Evolutionary conservation across 129 eudicot species (phyloP).

Genomic region (Dittrichia graveolens): DNA sequence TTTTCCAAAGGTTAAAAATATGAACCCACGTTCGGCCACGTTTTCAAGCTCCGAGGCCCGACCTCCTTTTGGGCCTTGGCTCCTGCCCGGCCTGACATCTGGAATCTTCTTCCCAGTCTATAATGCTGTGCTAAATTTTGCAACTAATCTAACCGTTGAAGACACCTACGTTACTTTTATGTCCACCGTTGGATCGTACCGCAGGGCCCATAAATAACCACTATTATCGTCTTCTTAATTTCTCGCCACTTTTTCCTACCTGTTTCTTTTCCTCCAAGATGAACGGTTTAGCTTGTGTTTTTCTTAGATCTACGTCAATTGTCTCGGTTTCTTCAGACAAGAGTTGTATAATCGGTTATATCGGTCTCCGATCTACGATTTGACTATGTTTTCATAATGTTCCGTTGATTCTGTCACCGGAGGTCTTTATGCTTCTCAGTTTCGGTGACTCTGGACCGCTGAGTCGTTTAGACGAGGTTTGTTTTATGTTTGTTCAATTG

Average conservation of each 20-base stretch:
- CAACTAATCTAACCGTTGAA: constrained; percentile 8
- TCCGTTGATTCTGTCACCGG: background rate
- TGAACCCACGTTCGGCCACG: too few relatives aligned
- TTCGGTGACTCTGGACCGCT: background rate
- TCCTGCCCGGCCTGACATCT: too few relatives aligned
- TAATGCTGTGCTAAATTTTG: background rate
- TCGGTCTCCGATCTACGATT: constrained; percentile 32
- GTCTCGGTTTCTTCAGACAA: background rate
- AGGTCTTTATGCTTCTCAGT: background rate
- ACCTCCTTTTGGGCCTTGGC: too few relatives aligned
- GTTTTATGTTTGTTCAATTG: background rate
- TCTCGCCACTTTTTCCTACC: background rate
- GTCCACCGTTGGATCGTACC: constrained; percentile 27
- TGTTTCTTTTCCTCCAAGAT: background rate
- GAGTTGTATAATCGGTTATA: background rate
- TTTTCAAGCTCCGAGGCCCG: too few relatives aligned
- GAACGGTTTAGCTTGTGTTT: background rate
- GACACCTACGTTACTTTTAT: constrained; percentile 1
- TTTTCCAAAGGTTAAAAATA: too few relatives aligned
- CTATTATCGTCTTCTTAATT: background rate
- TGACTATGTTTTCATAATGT: background rate
- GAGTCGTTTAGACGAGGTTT: constrained; percentile 1
- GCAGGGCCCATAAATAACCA: constrained; percentile 19
- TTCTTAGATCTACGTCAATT: constrained; percentile 15
- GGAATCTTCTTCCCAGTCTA: too few relatives aligned